Evolutionary conservation across 805 yeast species (phyloP).

Genomic region (Cephaloascus fragrans): DNA sequence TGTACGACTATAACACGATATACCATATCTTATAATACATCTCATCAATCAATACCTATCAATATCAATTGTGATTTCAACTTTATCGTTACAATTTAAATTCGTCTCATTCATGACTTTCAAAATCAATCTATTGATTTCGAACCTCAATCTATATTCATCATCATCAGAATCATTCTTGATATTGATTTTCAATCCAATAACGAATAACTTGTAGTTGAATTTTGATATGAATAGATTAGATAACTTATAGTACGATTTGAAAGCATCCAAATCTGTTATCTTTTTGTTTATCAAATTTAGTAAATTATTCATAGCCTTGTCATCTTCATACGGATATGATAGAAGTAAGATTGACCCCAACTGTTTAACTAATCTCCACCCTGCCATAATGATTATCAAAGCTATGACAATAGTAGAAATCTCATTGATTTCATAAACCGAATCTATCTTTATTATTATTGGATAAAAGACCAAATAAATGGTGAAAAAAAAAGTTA

Average conservation of each 20-base stretch:
- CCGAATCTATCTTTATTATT: slow-evolving; percentile 6
- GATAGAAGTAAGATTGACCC: slow-evolving; percentile 45
- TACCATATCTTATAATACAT: too few relatives aligned
- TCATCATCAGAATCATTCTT: slow-evolving; percentile 67
- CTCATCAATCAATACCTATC: slow-evolving; percentile 13
- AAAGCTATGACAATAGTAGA: slow-evolving; percentile 36
- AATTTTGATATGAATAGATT: slow-evolving; percentile 49
- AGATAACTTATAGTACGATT: slow-evolving; percentile 35
- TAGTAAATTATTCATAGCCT: slow-evolving; percentile 24
- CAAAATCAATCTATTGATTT: slow-evolving; percentile 32
- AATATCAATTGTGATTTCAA: slow-evolving; percentile 27
- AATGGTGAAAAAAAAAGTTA: slow-evolving; percentile 31
- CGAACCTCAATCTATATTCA: slow-evolving; percentile 45
- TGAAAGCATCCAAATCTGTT: slow-evolving; percentile 40
- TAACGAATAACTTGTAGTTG: slow-evolving; percentile 49
- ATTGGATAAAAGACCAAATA: slow-evolving; percentile 32
- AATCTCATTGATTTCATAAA: slow-evolving; percentile 28
- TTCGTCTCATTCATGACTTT: slow-evolving; percentile 18
- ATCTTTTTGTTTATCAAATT: slow-evolving; percentile 34
- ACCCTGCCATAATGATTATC: slow-evolving; percentile 36
- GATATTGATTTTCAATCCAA: slow-evolving; percentile 47
- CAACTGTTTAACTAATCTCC: slow-evolving; percentile 39
- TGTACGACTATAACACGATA: too few relatives aligned
- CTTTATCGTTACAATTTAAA: slow-evolving; percentile 8
- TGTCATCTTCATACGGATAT: slow-evolving; percentile 37